Evolutionary conservation across 495 filamentous ascomycete genomes (phyloP), one percentile per base, ranked within the genome.

Genomic region (Penicillium riverlandense): DNA sequence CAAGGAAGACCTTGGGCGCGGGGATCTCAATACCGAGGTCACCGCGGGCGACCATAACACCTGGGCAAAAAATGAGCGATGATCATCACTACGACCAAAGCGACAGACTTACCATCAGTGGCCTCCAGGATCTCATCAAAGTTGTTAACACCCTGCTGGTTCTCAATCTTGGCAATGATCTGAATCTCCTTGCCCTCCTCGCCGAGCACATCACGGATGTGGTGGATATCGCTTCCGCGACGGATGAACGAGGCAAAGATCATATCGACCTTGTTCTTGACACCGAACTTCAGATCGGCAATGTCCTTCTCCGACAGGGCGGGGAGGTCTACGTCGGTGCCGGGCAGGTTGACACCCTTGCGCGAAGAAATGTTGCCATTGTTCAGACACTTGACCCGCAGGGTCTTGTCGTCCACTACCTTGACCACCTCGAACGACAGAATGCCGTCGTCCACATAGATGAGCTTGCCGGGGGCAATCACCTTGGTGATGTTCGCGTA

Each of bases 401-500:
- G 69, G 52, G 83, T 98, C 78, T 95, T 79, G 15, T 88, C 85
- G 52, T 98, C 86, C 45, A 86, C 77, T 54, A 98, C 76, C 57
- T 90, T 79, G 43, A 96, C 52, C 32, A 97, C 92, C 58, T 95
- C 84, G 57, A 98, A 96, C 4, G 90, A 91, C 44, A 97, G 83
- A 42, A 97, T 89, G 59, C 92, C 92, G 55, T 98, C 92, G 58
- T 98, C 92, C 50, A 98, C 94, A 71, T 94, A 98, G 77, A 98
- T 95, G 64, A 85, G 84, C 57, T 91, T 90, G 57, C 94, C 94
- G n/a, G 78, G 70, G 52, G 83, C 64, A 65, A 98, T 97, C 58
- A 98, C 90, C 71, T 90, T 95, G 71, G 92, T 96, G 76, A 98
- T 96, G 78, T 98, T 98, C 82, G 90, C 91, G 73, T 98, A 98